Percentiles rank a stretch among this genome's conserved stretches.
Conservation (phyloP, 179 eudicot genomes). For the Spinacia oleracea region DNA sequence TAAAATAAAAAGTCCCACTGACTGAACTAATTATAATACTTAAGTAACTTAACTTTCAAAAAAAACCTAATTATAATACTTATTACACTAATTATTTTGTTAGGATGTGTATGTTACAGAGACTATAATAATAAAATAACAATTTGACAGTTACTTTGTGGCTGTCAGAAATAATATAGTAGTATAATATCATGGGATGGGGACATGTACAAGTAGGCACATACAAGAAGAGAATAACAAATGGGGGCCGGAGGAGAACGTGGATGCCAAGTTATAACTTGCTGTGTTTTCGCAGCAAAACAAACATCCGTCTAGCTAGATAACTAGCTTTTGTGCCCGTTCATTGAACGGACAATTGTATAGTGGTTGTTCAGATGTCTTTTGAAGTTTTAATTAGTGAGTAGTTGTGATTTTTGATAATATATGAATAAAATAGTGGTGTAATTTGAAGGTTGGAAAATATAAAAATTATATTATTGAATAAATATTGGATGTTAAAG, state of each 20-base stretch:
- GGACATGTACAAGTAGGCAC: neutral
- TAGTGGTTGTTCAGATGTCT: no score
- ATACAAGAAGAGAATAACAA: neutral
- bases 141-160: neutral
- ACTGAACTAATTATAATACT: neutral
- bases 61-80: neutral
- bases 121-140: neutral
- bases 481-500: no score
- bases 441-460: no score
- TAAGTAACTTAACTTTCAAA: no score
- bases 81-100: neutral
- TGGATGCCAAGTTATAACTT: slow-evolving; percentile 10
- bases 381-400: no score
- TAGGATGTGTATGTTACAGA: slow-evolving; percentile 8
- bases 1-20: neutral
- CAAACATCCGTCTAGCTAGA: neutral
- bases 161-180: slow-evolving; percentile 4
- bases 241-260: slow-evolving; percentile 4
- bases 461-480: no score
- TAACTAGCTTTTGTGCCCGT: no score
- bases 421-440: no score
- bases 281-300: slow-evolving; percentile 5
- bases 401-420: no score
- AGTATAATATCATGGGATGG: neutral
- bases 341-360: no score